Conservation (phyloP, 148 eudicot genomes). For the Hydrangea macrophylla region DNA sequence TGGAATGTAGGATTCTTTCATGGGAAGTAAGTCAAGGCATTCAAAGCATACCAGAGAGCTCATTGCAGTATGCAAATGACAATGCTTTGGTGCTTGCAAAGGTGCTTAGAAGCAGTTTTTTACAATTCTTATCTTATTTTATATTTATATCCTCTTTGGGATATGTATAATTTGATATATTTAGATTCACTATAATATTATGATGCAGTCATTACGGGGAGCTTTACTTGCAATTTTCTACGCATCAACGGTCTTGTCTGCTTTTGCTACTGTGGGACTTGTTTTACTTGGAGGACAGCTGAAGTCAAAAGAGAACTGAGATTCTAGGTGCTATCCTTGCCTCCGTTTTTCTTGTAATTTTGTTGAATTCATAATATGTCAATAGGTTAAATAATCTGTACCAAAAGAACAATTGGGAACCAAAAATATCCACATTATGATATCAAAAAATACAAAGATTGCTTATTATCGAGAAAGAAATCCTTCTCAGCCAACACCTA, state of each 20-base stretch:
- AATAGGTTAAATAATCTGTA: background rate
- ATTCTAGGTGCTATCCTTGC: background rate
- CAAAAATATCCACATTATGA: background rate
- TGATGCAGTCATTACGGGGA: slow-evolving; percentile 80
- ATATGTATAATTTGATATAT: background rate
- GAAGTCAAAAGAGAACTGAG: slow-evolving; percentile 55
- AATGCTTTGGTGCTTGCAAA: slow-evolving; percentile 81
- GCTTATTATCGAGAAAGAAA: background rate
- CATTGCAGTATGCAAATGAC: slow-evolving; percentile 82
- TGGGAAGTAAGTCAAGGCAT: slow-evolving; percentile 91
- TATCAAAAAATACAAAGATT: background rate
- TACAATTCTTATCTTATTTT: background rate
- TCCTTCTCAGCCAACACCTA: background rate
- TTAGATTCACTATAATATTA: background rate
- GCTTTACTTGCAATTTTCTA: slow-evolving; percentile 56
- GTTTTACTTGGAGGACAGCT: slow-evolving; percentile 63
- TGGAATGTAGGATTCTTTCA: slow-evolving; percentile 58
- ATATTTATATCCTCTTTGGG: too few species aligned
- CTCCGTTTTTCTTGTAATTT: slow-evolving; percentile 22
- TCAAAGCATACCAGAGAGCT: slow-evolving; percentile 76
- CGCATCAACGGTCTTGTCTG: slow-evolving; percentile 64
- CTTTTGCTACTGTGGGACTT: slow-evolving; percentile 61
- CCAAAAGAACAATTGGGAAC: background rate
- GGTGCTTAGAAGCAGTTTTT: slow-evolving; percentile 34
- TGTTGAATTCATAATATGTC: background rate